Conservation (phyloP, 257 asterid species). For the Pogostemon cablin region DNA sequence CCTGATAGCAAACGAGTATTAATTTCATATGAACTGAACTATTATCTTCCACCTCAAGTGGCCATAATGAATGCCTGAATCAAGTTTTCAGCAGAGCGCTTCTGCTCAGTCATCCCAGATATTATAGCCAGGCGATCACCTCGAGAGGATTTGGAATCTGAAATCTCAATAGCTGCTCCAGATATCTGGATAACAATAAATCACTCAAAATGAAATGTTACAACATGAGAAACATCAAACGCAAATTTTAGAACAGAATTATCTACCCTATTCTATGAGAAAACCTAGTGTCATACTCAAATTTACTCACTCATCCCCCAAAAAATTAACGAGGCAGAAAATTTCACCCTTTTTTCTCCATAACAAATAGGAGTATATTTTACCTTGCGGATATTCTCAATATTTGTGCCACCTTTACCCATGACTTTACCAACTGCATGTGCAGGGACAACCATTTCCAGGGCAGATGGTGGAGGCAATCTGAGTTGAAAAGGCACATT, state of each 20-base stretch:
- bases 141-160: slow-evolving; percentile 78
- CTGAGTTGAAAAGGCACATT: slow-evolving; percentile 45
- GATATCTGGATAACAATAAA: slow-evolving; percentile 76
- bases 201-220: slow-evolving; percentile 30
- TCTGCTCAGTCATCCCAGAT: slow-evolving; percentile 88
- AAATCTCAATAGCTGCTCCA: slow-evolving; percentile 82
- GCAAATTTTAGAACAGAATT: slow-evolving; percentile 11
- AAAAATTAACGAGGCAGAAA: not conserved
- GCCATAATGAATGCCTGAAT: slow-evolving; percentile 95
- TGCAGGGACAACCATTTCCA: slow-evolving; percentile 89
- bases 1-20: slow-evolving; percentile 33
- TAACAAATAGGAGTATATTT: slow-evolving; percentile 25
- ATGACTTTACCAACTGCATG: slow-evolving; percentile 83
- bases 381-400: slow-evolving; percentile 94
- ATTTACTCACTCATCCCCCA: not conserved
- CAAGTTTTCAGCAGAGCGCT: slow-evolving; percentile 93
- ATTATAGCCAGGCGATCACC: slow-evolving; percentile 88
- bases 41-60: slow-evolving; percentile 49
- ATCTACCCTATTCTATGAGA: slow-evolving; percentile 6
- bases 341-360: not conserved
- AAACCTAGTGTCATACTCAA: too few relatives aligned
- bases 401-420: slow-evolving; percentile 86
- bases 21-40: slow-evolving; percentile 36
- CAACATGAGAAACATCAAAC: slow-evolving; percentile 17
- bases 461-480: slow-evolving; percentile 71